Conservation (phyloP, 305 asterid species). For the Lippia alba region DNA sequence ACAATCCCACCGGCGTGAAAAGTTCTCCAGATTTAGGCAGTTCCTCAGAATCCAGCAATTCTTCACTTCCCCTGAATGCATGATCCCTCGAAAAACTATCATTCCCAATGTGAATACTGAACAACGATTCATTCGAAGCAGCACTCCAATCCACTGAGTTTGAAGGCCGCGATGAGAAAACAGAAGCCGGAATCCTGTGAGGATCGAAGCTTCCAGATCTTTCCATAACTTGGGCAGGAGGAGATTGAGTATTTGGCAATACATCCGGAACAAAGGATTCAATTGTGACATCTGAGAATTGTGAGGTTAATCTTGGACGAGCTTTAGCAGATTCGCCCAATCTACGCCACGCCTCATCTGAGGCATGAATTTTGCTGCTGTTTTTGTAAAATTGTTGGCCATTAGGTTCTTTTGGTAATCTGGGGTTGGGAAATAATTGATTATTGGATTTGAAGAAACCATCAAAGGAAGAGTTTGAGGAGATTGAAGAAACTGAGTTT, state of each 20-base stretch:
- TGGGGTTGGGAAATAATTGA: not conserved
- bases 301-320: constrained; percentile 7
- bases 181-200: not conserved
- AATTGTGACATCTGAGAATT: constrained; percentile 10
- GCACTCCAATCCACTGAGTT: constrained; percentile 5
- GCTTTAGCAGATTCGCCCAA: not conserved
- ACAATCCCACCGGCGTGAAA: not conserved
- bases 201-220: constrained; percentile 17
- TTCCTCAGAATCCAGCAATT: constrained; percentile 6
- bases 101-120: constrained; percentile 29
- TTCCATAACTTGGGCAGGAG: constrained; percentile 30
- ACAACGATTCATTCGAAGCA: constrained; percentile 30
- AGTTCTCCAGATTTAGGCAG: constrained; percentile 16
- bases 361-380: not conserved
- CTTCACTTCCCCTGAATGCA: constrained; percentile 15
- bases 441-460: not conserved
- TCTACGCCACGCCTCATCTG: not conserved
- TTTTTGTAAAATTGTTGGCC: not conserved
- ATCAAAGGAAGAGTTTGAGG: not conserved
- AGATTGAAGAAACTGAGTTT: not conserved
- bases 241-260: constrained; percentile 19
- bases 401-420: not conserved
- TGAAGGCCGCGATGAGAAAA: not conserved
- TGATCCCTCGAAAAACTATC: constrained; percentile 26
- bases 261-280: not conserved